Base-by-base conservation (phyloP, 495 filamentous ascomycete genomes). In the Penicillium soppii region DNA sequence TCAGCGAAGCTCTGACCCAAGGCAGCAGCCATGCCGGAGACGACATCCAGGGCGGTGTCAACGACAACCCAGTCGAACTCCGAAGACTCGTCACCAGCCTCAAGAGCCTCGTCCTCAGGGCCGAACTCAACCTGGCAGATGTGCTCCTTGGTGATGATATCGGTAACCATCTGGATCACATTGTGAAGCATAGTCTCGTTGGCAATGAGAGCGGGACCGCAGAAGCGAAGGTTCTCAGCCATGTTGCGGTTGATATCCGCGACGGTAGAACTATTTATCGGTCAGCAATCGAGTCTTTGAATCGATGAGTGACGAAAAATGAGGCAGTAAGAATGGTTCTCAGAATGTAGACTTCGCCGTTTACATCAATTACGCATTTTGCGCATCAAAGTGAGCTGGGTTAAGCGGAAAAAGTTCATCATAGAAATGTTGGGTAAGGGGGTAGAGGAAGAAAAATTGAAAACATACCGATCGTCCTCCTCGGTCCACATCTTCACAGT, bases 321-420 rank as follows among this genome's bases (percentile, higher is more conserved):
- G 43, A 47, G 43, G 45, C n/a, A 46, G 54, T 46, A 54, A 45
- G 53, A 33, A 17, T 35, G 27, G 30, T 37, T 59, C 49, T 73
- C 66, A 72, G 60, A 52, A 33, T 61, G 67, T 62, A 86, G 80
- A 76, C 82, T 76, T 89, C 89, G 90, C 75, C 53, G 75, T 95
- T 94, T 83, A 80, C 91, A 91, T 86, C 92, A 96, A 81, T 74
- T 82, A 81, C 88, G 83, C 73, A 74, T 79, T 78, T 70, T 61
- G 75, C 75, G 88, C 83, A 82, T 97, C 86, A 87, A 87, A 96
- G 92, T 96, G 92, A 97, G 91, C 91, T 97, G 91, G 91, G 92
- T 92, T 87, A 90, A 94, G 89, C 90, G 89, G 83, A 70, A 70
- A 71, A 70, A 72, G 4, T 53, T 96, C 90, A 96, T 97, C 91